Percentiles rank a stretch among this genome's conserved stretches.
Evolutionary conservation across 164 flowering plant genomes (phyloP).

Genomic region (Chimonanthus praecox): DNA sequence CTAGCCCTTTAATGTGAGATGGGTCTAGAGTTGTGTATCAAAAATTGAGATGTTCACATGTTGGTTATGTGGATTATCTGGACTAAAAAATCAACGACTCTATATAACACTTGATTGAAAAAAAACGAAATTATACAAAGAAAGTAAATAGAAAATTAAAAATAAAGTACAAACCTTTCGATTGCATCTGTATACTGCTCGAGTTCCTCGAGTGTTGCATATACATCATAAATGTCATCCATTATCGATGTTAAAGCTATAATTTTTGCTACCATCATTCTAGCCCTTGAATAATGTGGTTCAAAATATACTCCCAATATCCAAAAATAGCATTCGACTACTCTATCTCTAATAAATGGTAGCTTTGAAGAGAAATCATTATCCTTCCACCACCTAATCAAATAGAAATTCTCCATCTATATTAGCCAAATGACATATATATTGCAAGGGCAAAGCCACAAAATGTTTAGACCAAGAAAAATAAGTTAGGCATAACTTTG

Average conservation of each 20-base stretch:
- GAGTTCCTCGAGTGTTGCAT: slow-evolving; percentile 9
- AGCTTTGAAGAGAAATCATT: slow-evolving; percentile 4
- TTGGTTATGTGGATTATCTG: too few relatives aligned
- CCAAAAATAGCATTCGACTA: slow-evolving; percentile 9
- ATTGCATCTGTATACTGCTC: slow-evolving; percentile 3
- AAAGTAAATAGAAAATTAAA: too few relatives aligned
- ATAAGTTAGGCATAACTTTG: background rate
- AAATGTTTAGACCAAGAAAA: background rate
- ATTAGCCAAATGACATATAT: background rate
- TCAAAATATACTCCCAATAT: background rate
- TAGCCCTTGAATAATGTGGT: background rate
- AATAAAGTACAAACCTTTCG: background rate
- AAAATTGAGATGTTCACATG: too few relatives aligned
- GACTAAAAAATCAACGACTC: too few relatives aligned
- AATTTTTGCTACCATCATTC: background rate
- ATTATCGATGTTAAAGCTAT: background rate
- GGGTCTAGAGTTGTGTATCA: too few relatives aligned
- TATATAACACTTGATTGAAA: too few relatives aligned
- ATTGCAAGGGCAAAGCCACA: background rate
- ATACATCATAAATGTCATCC: slow-evolving; percentile 10
- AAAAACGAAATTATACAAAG: background rate
- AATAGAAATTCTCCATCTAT: background rate
- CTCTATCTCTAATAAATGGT: slow-evolving; percentile 6
- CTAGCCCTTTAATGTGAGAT: too few relatives aligned
- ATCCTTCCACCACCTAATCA: slow-evolving; percentile 10